Percentiles rank a stretch among this genome's conserved stretches.
Evolutionary conservation across 2,329 filamentous ascomycete genomes (phyloP).

Genomic region (Aureobasidium lini): DNA sequence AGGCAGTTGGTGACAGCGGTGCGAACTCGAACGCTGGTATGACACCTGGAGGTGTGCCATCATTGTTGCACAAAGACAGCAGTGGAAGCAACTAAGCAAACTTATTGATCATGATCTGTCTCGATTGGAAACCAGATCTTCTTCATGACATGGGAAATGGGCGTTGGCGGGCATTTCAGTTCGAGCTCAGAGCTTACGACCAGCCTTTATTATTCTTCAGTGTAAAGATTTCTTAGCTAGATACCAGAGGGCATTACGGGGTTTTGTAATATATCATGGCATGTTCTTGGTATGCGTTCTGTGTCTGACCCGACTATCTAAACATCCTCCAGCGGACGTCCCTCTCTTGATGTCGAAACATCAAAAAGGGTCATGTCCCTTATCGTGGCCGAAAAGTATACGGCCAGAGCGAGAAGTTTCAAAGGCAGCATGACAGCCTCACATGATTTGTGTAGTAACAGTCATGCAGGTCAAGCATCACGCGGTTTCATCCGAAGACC

Average conservation of each 20-base stretch:
- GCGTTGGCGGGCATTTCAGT: slow-evolving; percentile 1
- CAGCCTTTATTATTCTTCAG: slow-evolving; percentile 1
- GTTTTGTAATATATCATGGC: slow-evolving; percentile 9
- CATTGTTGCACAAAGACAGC: slow-evolving; percentile 15
- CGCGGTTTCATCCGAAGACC: background rate
- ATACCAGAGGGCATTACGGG: slow-evolving; percentile 6
- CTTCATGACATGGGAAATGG: background rate
- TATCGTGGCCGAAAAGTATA: too few species aligned
- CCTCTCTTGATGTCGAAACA: too few species aligned
- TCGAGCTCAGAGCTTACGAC: background rate
- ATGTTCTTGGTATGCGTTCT: background rate
- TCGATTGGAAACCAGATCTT: background rate
- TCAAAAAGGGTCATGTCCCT: too few species aligned
- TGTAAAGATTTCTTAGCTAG: slow-evolving; percentile 4
- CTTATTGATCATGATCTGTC: background rate
- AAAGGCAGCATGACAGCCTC: background rate
- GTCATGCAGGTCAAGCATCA: background rate
- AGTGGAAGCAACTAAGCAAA: slow-evolving; percentile 13
- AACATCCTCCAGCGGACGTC: too few species aligned
- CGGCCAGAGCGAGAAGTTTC: too few species aligned
- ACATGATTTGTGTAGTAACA: background rate
- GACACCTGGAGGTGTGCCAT: slow-evolving; percentile 12
- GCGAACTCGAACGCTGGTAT: slow-evolving; percentile 10
- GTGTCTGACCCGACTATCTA: too few species aligned
- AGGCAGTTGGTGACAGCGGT: slow-evolving; percentile 13